Evolutionary conservation across 495 filamentous ascomycete species (phyloP).

Genomic region (Lichina pygmaea): DNA sequence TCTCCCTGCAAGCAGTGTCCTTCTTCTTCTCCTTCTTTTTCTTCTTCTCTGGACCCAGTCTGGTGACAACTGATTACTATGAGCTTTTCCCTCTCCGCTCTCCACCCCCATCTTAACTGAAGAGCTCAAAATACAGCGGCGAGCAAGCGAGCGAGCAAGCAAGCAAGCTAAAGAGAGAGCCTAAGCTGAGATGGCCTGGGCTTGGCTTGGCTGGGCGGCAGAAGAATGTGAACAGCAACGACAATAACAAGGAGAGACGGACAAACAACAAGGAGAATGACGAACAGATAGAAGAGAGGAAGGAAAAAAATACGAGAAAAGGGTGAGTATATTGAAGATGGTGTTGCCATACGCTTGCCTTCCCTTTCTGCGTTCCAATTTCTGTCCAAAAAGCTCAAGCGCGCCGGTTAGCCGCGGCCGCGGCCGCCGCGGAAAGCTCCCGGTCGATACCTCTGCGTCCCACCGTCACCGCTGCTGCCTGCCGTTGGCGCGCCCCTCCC

Average conservation of each 20-base stretch:
- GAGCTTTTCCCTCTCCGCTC: neutral
- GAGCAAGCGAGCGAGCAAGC: neutral
- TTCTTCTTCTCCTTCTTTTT: neutral
- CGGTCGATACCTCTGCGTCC: constrained; percentile 1
- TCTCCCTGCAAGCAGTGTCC: neutral
- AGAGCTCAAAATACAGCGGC: neutral
- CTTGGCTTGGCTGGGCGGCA: too few species aligned
- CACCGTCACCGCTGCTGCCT: neutral
- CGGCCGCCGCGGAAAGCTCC: constrained; percentile 2
- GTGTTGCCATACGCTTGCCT: neutral
- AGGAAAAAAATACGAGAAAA: neutral
- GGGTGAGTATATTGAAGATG: neutral
- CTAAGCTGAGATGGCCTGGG: too few species aligned
- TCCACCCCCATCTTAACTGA: neutral
- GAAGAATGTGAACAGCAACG: too few species aligned
- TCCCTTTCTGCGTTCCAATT: too few species aligned
- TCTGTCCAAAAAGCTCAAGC: neutral
- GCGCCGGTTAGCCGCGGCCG: neutral
- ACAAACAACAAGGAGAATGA: neutral
- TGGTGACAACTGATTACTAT: too few species aligned
- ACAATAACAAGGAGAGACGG: too few species aligned
- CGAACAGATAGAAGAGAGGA: neutral
- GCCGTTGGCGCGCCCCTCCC: neutral
- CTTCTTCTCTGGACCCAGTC: neutral
- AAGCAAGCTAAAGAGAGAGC: too few species aligned